Evolutionary conservation across 2,329 filamentous ascomycete species (phyloP).

Genomic region (Trichophyton benhamiae): DNA sequence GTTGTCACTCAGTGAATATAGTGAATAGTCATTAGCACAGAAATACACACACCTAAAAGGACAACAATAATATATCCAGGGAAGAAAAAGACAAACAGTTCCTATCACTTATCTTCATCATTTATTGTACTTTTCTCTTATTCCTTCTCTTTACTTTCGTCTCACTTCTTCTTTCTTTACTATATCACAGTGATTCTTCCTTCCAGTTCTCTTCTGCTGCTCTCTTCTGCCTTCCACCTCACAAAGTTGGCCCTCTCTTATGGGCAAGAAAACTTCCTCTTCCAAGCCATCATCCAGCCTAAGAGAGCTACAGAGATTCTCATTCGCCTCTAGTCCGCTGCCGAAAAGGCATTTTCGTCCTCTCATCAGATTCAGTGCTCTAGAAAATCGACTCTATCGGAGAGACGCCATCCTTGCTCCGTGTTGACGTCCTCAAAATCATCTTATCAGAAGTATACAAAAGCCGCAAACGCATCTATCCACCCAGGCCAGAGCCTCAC

Average conservation of each 20-base stretch:
- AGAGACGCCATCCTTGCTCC: neutral
- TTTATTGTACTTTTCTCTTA: neutral
- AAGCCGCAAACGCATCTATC: neutral
- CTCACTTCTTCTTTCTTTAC: slow-evolving; percentile 4
- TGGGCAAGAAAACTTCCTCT: neutral
- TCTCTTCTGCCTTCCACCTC: neutral
- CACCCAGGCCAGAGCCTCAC: neutral
- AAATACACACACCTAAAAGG: neutral
- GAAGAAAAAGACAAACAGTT: neutral
- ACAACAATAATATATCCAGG: neutral
- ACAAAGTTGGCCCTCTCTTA: neutral
- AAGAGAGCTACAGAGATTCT: neutral
- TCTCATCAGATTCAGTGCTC: neutral
- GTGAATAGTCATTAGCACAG: neutral
- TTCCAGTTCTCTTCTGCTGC: neutral
- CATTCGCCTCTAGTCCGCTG: neutral
- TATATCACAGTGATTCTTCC: neutral
- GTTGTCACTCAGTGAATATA: neutral
- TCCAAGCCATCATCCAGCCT: neutral
- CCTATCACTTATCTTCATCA: neutral
- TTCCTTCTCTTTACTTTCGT: neutral
- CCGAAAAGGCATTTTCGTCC: neutral
- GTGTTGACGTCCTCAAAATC: neutral
- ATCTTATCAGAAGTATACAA: neutral
- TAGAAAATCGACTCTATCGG: neutral